Conservation (phyloP, 768 basidiomycete species). For the Rubroboletus satanas region DNA sequence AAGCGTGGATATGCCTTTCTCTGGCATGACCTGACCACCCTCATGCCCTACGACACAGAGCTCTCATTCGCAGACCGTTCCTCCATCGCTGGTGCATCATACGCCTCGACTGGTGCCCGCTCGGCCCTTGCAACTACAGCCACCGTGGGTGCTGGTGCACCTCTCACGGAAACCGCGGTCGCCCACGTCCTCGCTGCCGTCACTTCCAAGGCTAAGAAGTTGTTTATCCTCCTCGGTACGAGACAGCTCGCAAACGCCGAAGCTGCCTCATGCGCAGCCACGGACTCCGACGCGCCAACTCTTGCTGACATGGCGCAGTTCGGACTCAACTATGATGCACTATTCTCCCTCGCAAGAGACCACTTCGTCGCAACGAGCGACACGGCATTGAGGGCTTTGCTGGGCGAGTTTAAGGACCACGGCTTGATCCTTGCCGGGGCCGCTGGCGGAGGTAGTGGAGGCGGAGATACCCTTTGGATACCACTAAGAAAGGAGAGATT, state of each 20-base stretch:
- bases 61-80: slow-evolving; percentile 63
- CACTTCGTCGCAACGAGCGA: slow-evolving; percentile 89
- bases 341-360: slow-evolving; percentile 73
- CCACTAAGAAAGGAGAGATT: slow-evolving; percentile 78
- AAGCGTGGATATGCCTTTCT: slow-evolving; percentile 66
- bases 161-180: slow-evolving; percentile 73
- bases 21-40: slow-evolving; percentile 90
- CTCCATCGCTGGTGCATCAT: slow-evolving; percentile 50
- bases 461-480: slow-evolving; percentile 75
- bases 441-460: slow-evolving; percentile 41
- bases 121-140: slow-evolving; percentile 23
- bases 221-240: slow-evolving; percentile 69
- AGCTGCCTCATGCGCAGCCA: slow-evolving; percentile 6
- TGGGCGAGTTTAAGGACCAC: slow-evolving; percentile 93
- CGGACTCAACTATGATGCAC: slow-evolving; percentile 58
- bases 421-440: slow-evolving; percentile 59
- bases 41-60: slow-evolving; percentile 77
- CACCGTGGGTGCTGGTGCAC: slow-evolving; percentile 32
- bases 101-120: slow-evolving; percentile 31
- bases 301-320: slow-evolving; percentile 38
- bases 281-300: slow-evolving; percentile 5
- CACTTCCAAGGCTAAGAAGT: slow-evolving; percentile 78
- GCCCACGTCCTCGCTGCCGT: slow-evolving; percentile 83
- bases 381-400: slow-evolving; percentile 71
- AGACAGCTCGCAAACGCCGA: slow-evolving; percentile 62